These are phyloP conservation scores for Hordeum marinum DNA, from an alignment of 176 grass and related monocot species.

Conservation along the genomic window DNA sequence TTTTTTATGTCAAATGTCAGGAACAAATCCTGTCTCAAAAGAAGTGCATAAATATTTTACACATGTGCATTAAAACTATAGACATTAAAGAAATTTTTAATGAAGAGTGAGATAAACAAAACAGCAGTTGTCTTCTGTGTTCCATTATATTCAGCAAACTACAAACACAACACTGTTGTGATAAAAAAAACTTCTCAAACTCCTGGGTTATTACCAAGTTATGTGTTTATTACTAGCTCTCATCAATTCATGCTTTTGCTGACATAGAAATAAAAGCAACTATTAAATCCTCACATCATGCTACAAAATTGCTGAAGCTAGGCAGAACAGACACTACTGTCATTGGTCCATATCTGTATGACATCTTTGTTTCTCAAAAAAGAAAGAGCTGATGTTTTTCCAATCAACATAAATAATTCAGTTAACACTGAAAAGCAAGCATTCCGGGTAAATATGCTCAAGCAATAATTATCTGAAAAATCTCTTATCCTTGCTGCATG, in stretches of 20 bases:
- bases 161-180: neutral
- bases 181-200: neutral
- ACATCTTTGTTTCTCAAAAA: neutral
- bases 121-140: neutral
- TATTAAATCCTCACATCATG: neutral
- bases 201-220: neutral
- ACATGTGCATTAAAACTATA: neutral
- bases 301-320: neutral
- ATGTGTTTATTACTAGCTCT: neutral
- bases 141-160: neutral
- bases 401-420: neutral
- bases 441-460: neutral
- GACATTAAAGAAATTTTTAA: neutral
- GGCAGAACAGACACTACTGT: neutral
- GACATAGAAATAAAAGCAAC: neutral
- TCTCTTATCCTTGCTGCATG: neutral
- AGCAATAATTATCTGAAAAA: neutral
- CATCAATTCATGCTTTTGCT: neutral
- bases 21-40: neutral
- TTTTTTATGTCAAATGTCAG: neutral
- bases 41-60: neutral
- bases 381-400: neutral
- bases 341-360: neutral
- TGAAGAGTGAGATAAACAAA: neutral
- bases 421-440: neutral